A percentile compares a stretch with the other conserved stretches of the same genome.
Evolutionary conservation across 2,329 filamentous ascomycete genomes (phyloP).

Genomic region (Neopestalotiopsis sp.): DNA sequence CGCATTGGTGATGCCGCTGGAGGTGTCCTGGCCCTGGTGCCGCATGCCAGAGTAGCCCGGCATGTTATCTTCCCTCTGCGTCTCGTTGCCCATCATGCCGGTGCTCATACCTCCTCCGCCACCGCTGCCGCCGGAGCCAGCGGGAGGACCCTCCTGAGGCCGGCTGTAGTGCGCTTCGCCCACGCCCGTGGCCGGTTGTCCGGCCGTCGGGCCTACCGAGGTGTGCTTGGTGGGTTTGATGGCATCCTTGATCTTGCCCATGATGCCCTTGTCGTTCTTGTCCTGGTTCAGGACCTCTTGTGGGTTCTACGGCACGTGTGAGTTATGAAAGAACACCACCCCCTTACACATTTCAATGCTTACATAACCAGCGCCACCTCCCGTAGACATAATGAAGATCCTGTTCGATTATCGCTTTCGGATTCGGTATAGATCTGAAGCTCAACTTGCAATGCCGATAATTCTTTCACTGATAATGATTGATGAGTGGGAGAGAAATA

Average conservation of each 20-base stretch:
- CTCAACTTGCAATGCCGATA: too few relatives aligned
- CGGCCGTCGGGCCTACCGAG: background rate
- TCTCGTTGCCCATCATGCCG: background rate
- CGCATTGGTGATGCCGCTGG: background rate
- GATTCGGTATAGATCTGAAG: too few relatives aligned
- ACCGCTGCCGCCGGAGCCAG: background rate
- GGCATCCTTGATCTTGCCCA: conserved; percentile 10
- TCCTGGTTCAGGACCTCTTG: background rate
- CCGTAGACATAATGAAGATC: conserved; percentile 1
- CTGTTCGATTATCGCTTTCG: too few relatives aligned
- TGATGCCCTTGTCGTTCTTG: conserved; percentile 4
- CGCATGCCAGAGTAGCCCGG: conserved; percentile 6
- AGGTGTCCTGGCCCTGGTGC: conserved; percentile 13
- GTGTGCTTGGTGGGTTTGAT: conserved; percentile 6
- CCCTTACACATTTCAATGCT: too few relatives aligned
- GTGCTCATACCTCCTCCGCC: background rate
- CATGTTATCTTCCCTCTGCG: background rate
- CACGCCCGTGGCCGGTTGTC: background rate
- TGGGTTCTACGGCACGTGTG: background rate
- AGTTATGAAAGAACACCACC: background rate
- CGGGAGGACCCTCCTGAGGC: background rate
- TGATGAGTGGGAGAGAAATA: background rate
- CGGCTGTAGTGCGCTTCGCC: conserved; percentile 4
- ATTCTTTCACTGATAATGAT: too few relatives aligned
- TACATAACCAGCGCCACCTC: conserved; percentile 6